A percentile compares a stretch with the other conserved stretches of the same genome.
Conservation (phyloP, 2,329 filamentous ascomycete species). For the Purpureocillium takamizusanense region DNA sequence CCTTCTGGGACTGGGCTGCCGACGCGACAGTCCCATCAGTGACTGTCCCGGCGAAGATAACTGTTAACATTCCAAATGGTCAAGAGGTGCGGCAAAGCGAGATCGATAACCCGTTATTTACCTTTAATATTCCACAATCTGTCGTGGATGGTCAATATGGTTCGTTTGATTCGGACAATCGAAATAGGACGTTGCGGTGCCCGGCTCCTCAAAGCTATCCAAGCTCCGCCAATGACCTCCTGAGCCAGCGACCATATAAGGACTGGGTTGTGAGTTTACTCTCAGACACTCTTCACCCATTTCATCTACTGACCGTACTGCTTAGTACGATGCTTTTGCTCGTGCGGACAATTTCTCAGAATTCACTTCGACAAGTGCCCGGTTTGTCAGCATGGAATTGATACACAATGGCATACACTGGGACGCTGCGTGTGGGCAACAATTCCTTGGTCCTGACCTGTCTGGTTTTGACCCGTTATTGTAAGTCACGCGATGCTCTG, state of each 20-base stretch:
- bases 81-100: conserved; percentile 16
- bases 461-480: conserved; percentile 37
- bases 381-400: conserved; percentile 30
- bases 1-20: conserved; percentile 47
- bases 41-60: conserved; percentile 22
- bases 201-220: conserved; percentile 27
- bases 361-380: conserved; percentile 23
- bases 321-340: conserved; percentile 31
- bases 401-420: conserved; percentile 33
- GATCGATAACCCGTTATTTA: conserved; percentile 42
- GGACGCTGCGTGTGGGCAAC: conserved; percentile 27
- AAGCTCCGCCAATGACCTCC: conserved; percentile 23
- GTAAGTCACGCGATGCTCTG: conserved; percentile 15
- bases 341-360: conserved; percentile 23
- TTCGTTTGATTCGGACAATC: conserved; percentile 15
- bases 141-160: conserved; percentile 29
- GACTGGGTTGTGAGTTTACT: conserved; percentile 27
- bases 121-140: conserved; percentile 37
- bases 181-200: conserved; percentile 30
- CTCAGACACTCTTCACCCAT: too few relatives aligned
- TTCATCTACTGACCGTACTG: too few relatives aligned
- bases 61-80: conserved; percentile 30
- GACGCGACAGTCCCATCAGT: conserved; percentile 31
- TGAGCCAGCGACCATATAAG: conserved; percentile 24
- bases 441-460: conserved; percentile 28